These are phyloP conservation scores for Colletotrichum navitas DNA, from an alignment of 2,329 filamentous ascomycete species.

Conservation along the genomic window DNA sequence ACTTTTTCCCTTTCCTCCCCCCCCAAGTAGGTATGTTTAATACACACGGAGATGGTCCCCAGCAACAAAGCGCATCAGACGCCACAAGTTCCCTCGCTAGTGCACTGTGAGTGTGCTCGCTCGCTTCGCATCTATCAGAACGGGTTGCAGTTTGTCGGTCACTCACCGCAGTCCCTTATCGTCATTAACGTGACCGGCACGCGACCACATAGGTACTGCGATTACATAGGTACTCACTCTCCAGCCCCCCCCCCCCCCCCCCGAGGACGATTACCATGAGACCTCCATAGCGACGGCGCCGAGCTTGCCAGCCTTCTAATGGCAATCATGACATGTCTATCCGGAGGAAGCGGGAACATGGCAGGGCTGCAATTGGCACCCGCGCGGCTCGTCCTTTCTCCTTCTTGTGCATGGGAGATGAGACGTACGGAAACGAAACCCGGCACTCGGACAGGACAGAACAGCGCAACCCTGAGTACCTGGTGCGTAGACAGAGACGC, in stretches of 20 bases:
- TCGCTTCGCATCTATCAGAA: neutral
- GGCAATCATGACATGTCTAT: constrained; percentile 5
- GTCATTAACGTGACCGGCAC: neutral
- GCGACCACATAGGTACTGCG: too few species aligned
- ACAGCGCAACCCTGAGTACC: neutral
- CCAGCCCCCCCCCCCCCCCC: neutral
- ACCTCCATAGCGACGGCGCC: constrained; percentile 17
- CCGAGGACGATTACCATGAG: constrained; percentile 26
- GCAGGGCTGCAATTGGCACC: constrained; percentile 24
- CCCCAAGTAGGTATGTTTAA: neutral
- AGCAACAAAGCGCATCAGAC: constrained; percentile 1
- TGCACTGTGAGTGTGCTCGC: neutral
- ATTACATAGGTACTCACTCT: too few species aligned
- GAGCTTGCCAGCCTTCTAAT: constrained; percentile 7
- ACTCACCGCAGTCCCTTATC: neutral
- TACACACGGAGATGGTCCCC: constrained; percentile 6
- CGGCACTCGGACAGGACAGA: neutral
- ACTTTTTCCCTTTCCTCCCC: constrained; percentile 4
- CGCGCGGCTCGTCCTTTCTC: constrained; percentile 14
- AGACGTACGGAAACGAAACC: neutral
- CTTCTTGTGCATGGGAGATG: neutral
- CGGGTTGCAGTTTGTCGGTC: neutral
- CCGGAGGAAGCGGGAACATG: constrained; percentile 1
- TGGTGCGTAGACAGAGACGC: constrained; percentile 8
- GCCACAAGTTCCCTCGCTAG: too few species aligned